Base-by-base conservation (phyloP, 805 yeast genomes). In the Candida lessepsii region DNA sequence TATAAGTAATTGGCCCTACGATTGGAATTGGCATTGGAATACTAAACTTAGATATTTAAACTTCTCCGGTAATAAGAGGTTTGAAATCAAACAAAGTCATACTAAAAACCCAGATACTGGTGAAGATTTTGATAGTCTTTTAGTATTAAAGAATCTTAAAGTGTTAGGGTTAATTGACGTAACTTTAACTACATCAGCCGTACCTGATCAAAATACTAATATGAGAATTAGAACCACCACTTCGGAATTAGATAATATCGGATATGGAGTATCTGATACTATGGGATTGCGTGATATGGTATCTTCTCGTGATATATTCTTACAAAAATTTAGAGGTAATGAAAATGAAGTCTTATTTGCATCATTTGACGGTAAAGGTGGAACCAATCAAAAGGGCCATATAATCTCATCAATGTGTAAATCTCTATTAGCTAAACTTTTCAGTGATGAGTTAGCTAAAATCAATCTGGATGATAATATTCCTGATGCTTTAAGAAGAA, bases 1-100 rank as follows among this genome's bases (percentile, higher is more conserved):
- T 53, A 88, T 91, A 41, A 84, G 93, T 3, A 93, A 93, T 60
- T 86, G 89, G 76, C 95, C 93, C 11, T 91, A 87, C 56, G 99
- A 93, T 58, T 93, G 98, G 97, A 93, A 88, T 62, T 93, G 99
- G 99, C 81, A 84, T 52, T 81, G 81, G 69, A 93, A 93, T 56
- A 69, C 75, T 39, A 78, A 80, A 29, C 69, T 93, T 60, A 79
- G 73, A 50, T 89, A 84, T 53, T 73, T 93, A 57, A 93, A 91
- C 58, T 82, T 93, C 42, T 88, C 97, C 0, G 97, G 97, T 27
- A 93, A 93, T 57, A 84, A 85, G 56, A 75, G 96, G 47, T 79
- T 93, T 47, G 98, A 93, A 56, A 90, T 93, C 52, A 85, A 82
- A 54, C 85, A 82, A 29, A 67, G 75, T 37, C 73, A 75, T 42